These are phyloP conservation scores for Clavispora santaluciae DNA, from an alignment of 805 yeast species.

Conservation along the genomic window DNA sequence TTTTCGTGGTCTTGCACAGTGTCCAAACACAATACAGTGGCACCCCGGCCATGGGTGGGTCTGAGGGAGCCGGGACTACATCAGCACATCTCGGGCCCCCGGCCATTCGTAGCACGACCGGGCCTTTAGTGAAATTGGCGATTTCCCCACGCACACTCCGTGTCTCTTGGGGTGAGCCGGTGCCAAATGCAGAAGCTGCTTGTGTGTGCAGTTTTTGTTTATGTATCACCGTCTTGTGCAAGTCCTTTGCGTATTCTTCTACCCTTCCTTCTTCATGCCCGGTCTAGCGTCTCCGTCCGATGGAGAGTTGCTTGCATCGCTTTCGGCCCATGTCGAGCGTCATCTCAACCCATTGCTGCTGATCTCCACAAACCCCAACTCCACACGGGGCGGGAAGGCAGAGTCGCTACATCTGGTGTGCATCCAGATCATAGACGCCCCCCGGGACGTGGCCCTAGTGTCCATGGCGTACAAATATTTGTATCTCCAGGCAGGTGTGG, in stretches of 20 bases:
- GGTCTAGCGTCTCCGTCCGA: not conserved
- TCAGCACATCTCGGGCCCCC: too few species aligned
- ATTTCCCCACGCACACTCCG: too few species aligned
- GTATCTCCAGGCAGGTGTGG: conserved; percentile 1
- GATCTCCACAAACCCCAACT: conserved; percentile 1
- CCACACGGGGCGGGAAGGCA: not conserved
- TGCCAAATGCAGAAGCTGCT: not conserved
- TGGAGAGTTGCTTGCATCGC: not conserved
- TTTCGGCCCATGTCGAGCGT: not conserved
- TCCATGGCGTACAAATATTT: conserved; percentile 11
- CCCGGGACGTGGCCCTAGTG: conserved; percentile 2
- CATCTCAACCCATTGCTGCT: not conserved
- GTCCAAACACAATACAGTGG: too few species aligned
- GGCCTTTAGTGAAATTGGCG: too few species aligned
- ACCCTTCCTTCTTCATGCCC: not conserved
- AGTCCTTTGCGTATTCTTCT: not conserved
- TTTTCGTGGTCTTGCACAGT: not conserved
- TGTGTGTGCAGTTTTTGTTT: conserved; percentile 10
- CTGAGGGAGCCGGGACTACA: too few species aligned
- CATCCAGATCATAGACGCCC: conserved; percentile 1
- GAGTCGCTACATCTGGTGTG: conserved; percentile 1
- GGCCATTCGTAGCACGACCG: too few species aligned
- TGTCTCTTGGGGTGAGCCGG: too few species aligned
- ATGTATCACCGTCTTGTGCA: conserved; percentile 1
- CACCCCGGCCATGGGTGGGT: too few species aligned